Base-by-base conservation (phyloP, 306 rosid species). In the Lathyrus oleraceus region DNA sequence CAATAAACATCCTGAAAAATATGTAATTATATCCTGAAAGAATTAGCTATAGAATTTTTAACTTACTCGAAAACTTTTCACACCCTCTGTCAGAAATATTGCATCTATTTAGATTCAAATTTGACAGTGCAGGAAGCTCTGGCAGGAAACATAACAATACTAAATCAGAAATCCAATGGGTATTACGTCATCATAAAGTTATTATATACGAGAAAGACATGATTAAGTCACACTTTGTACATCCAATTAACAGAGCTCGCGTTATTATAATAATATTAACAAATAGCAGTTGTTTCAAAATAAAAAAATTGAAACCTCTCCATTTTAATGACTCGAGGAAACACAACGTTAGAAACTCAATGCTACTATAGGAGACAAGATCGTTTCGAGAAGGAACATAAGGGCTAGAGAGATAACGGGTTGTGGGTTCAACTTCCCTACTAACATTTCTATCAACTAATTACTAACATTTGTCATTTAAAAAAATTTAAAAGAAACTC, bases 31-130 rank as follows among this genome's bases (percentile, higher is more conserved):
- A 61, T 10, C 65, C 20, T 15, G 8, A 44, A 38, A 58, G 21
- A 39, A 61, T 60, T 30, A 23, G 63, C 52, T 57, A 54, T 30
- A 68, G 30, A 53, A 69, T 43, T 71, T 66, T 17, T 40, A 64
- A 87, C 98, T 90, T 86, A 94, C 97, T 65, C n/a, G 96, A 81
- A 83, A 94, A 77, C 38, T 69, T 79, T 65, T 87, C 86, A 43
- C 95, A 88, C 27, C 98, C 92, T 47, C 72, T 71, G 60, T 85
- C 87, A 51, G 95, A 56, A 73, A 94, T 66, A 47, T 62, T 72
- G 47, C 95, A 94, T 83, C 98, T 82, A 73, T 85, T 88, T 47
- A 94, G 91, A 83, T 94, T 94, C 87, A 94, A 85, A 83, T 78
- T 88, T 57, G 75, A 81, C 44, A 94, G 80, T 6, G 81, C 71